Conservation (phyloP, 2,329 filamentous ascomycete species). For the Diaporthe velutina region DNA sequence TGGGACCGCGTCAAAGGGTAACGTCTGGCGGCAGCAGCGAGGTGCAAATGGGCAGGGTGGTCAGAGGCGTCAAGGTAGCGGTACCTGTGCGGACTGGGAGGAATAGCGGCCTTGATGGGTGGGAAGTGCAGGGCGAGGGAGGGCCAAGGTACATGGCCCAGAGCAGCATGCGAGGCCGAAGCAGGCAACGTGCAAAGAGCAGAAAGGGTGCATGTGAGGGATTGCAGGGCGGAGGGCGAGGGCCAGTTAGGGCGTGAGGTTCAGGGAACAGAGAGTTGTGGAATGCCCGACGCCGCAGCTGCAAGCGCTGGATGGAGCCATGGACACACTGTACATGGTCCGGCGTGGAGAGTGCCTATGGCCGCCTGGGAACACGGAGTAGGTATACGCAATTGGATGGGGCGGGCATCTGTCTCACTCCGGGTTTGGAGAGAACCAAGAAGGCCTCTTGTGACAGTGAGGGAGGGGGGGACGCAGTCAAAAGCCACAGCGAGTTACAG, state of each 20-base stretch:
- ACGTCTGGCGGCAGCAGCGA: constrained; percentile 20
- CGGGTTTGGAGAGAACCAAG: not conserved
- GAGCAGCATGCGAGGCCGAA: constrained; percentile 27
- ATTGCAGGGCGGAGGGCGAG: constrained; percentile 20
- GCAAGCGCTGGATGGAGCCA: constrained; percentile 29
- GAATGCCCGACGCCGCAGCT: constrained; percentile 31
- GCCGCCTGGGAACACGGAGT: constrained; percentile 3
- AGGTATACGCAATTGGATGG: constrained; percentile 15
- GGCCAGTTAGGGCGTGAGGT: constrained; percentile 32
- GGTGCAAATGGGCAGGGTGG: constrained; percentile 10
- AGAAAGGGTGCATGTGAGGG: constrained; percentile 28
- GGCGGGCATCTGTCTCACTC: constrained; percentile 26
- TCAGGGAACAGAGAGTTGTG: constrained; percentile 27
- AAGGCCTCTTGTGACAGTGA: not conserved
- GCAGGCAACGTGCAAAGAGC: constrained; percentile 27
- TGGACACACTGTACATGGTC: constrained; percentile 26
- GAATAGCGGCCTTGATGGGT: not conserved
- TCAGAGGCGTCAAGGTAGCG: constrained; percentile 5
- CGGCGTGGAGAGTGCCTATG: constrained; percentile 14
- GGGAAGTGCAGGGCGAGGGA: not conserved
- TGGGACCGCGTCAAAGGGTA: constrained; percentile 12
- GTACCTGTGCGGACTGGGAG: constrained; percentile 10
- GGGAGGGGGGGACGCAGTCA: not conserved
- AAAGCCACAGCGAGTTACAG: constrained; percentile 15
- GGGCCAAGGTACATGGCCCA: constrained; percentile 24